These are phyloP conservation scores for Gnetum montanum DNA, from an alignment of 75 land plant species.

Conservation along the genomic window DNA sequence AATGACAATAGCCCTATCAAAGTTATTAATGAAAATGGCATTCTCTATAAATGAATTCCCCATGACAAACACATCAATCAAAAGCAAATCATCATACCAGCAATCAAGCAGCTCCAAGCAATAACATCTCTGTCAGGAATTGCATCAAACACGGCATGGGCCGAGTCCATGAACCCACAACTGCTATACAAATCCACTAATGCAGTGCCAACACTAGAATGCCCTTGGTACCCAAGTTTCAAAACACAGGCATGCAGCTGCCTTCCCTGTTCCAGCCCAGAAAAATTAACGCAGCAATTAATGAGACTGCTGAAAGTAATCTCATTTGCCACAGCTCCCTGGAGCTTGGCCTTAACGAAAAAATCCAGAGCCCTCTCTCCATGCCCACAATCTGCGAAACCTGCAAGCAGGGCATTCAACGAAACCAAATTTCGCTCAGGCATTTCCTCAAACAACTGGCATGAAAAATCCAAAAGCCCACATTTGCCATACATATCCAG, in stretches of 20 bases:
- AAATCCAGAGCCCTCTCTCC: neutral
- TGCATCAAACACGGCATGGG: slow-evolving; percentile 1
- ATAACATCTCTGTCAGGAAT: slow-evolving; percentile 2
- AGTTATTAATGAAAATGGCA: too few species aligned
- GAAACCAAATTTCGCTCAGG: slow-evolving; percentile 48
- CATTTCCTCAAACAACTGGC: slow-evolving; percentile 51
- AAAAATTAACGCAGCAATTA: slow-evolving; percentile 11
- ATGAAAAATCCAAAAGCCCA: slow-evolving; percentile 29
- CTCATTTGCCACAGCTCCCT: slow-evolving; percentile 23
- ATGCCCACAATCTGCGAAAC: neutral
- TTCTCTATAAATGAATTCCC: too few species aligned
- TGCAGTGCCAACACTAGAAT: slow-evolving; percentile 10
- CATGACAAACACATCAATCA: too few species aligned
- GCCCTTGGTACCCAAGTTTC: slow-evolving; percentile 3
- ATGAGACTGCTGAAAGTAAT: slow-evolving; percentile 16
- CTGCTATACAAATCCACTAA: slow-evolving; percentile 19
- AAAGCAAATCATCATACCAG: slow-evolving; percentile 7
- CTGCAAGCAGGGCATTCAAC: slow-evolving; percentile 47
- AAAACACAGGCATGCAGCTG: slow-evolving; percentile 9
- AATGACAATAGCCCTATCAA: too few species aligned
- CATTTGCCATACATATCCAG: slow-evolving; percentile 52
- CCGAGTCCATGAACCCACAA: slow-evolving; percentile 12
- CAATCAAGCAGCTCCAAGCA: slow-evolving; percentile 15
- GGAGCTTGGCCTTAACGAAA: slow-evolving; percentile 16
- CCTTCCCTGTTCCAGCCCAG: slow-evolving; percentile 8